phyloP scores from a whole-genome alignment of 805 yeast species.

The Metschnikowia noctiluminum region DNA sequence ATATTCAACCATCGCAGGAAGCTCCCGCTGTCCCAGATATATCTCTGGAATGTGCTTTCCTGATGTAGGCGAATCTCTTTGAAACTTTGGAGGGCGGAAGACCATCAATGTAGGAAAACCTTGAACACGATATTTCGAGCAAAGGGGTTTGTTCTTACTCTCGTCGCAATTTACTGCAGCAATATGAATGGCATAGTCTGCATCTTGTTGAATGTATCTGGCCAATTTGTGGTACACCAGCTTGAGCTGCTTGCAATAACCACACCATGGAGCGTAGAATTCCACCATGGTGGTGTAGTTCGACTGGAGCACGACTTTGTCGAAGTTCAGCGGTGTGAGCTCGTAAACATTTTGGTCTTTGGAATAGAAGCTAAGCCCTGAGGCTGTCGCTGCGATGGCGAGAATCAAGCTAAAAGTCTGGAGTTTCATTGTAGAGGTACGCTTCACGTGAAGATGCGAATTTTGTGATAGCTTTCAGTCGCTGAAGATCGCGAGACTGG shows the following conservation, averaged over 20 bases:
- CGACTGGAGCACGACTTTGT: constrained; percentile 59
- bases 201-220: constrained; percentile 48
- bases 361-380: constrained; percentile 32
- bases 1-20: constrained; percentile 52
- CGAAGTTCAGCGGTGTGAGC: constrained; percentile 55
- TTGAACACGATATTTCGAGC: constrained; percentile 59
- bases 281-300: constrained; percentile 82
- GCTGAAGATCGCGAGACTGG: not conserved
- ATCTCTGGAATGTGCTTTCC: constrained; percentile 49
- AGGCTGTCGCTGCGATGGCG: constrained; percentile 4
- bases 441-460: not conserved
- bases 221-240: constrained; percentile 66
- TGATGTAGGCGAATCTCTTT: constrained; percentile 19
- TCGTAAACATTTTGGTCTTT: constrained; percentile 49
- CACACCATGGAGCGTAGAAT: constrained; percentile 98
- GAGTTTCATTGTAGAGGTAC: constrained; percentile 1
- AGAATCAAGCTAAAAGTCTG: not conserved
- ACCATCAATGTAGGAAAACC: constrained; percentile 85
- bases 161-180: constrained; percentile 88
- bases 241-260: constrained; percentile 76
- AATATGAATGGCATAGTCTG: constrained; percentile 51
- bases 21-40: constrained; percentile 60
- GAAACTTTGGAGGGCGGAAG: constrained; percentile 75
- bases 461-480: not conserved
- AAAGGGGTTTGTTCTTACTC: constrained; percentile 60